phyloP scores from a whole-genome alignment of 2,329 filamentous ascomycete genomes.

The Diplodia sapinea region DNA sequence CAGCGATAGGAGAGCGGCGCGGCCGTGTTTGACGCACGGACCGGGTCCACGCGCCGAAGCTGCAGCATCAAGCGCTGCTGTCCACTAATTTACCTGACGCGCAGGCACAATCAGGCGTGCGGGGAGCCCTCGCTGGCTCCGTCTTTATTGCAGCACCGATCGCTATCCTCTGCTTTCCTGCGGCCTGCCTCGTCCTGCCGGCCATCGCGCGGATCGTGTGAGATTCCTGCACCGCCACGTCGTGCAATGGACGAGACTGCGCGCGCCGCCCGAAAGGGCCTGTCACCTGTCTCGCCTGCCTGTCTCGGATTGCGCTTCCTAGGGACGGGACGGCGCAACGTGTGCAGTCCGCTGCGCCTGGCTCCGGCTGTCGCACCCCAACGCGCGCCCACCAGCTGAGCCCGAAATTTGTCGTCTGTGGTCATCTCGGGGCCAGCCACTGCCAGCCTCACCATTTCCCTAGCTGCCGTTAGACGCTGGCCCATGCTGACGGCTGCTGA shows the following conservation, averaged over 20 bases:
- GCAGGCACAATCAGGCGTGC: slow-evolving; percentile 17
- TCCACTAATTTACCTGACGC: slow-evolving; percentile 19
- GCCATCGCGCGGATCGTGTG: slow-evolving; percentile 22
- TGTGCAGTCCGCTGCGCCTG: slow-evolving; percentile 1
- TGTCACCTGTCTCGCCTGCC: background rate
- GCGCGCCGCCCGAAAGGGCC: slow-evolving; percentile 16
- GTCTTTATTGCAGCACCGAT: slow-evolving; percentile 28
- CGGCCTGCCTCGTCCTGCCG: slow-evolving; percentile 7
- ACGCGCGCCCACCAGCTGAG: slow-evolving; percentile 17
- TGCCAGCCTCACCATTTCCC: slow-evolving; percentile 27
- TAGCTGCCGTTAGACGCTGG: slow-evolving; percentile 30
- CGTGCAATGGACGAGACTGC: slow-evolving; percentile 21
- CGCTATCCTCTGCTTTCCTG: slow-evolving; percentile 20
- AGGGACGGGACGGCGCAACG: no score
- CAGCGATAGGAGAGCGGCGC: slow-evolving; percentile 29
- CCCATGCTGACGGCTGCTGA: slow-evolving; percentile 27
- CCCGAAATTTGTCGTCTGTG: slow-evolving; percentile 19
- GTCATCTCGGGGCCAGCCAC: slow-evolving; percentile 14
- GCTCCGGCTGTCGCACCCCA: slow-evolving; percentile 9
- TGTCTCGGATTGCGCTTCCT: slow-evolving; percentile 10
- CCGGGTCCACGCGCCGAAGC: slow-evolving; percentile 22
- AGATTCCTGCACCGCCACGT: slow-evolving; percentile 29
- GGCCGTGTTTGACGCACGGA: slow-evolving; percentile 25
- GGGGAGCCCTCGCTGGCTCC: slow-evolving; percentile 24
- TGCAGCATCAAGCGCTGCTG: slow-evolving; percentile 28